Evolutionary conservation across 192 early-diverging fungal species (phyloP).

Genomic region (Backusella liffmaniae): DNA sequence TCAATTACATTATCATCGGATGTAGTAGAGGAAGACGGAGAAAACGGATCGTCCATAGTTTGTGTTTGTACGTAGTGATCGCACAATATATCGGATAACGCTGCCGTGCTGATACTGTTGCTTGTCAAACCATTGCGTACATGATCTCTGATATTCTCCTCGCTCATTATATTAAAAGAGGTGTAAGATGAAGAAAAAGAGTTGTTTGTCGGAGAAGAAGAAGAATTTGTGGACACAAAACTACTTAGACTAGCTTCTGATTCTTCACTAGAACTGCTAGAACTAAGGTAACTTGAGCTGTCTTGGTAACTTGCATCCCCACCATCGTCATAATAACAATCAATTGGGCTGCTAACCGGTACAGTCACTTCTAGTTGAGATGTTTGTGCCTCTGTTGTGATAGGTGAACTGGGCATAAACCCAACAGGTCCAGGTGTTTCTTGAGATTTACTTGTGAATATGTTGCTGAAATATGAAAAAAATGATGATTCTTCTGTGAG

Average conservation of each 20-base stretch:
- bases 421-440: background rate
- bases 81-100: conserved; percentile 24
- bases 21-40: background rate
- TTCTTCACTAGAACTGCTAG: background rate
- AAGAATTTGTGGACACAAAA: background rate
- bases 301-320: background rate
- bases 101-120: background rate
- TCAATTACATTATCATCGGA: conserved; percentile 5
- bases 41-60: background rate
- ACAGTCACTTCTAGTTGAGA: conserved; percentile 7
- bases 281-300: background rate
- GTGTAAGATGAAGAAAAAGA: background rate
- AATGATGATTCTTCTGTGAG: background rate
- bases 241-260: background rate
- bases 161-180: background rate
- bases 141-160: background rate
- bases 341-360: background rate
- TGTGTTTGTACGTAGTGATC: conserved; percentile 26
- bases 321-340: conserved; percentile 1
- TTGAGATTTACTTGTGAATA: background rate
- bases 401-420: background rate
- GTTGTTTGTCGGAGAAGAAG: background rate
- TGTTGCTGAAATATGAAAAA: background rate
- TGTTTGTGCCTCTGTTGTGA: background rate
- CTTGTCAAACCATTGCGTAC: conserved; percentile 1